These are phyloP conservation scores for Candida sithepensis DNA, from an alignment of 805 yeast species.

Conservation along the genomic window DNA sequence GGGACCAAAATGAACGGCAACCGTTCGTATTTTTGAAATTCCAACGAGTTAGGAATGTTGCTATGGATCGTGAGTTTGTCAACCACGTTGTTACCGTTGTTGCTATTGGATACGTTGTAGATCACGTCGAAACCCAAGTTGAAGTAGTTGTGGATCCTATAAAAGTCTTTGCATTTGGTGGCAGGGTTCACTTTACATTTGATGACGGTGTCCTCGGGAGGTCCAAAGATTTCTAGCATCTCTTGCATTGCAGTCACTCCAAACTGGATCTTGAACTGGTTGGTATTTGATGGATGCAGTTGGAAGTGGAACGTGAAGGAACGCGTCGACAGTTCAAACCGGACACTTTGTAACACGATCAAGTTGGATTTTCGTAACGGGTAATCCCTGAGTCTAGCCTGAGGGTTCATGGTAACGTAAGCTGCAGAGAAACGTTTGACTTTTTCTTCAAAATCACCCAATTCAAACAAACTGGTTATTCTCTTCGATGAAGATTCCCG, in stretches of 20 bases:
- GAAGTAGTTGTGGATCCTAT: slow-evolving; percentile 54
- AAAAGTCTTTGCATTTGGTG: slow-evolving; percentile 9
- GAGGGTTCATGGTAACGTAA: neutral
- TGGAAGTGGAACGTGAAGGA: slow-evolving; percentile 1
- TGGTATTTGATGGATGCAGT: slow-evolving; percentile 21
- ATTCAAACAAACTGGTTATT: neutral
- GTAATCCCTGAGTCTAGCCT: neutral
- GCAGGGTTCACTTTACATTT: slow-evolving; percentile 27
- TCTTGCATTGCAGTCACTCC: slow-evolving; percentile 49
- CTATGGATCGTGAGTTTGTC: slow-evolving; percentile 48
- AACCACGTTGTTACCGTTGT: slow-evolving; percentile 32
- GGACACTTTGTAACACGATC: neutral
- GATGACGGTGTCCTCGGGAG: slow-evolving; percentile 50
- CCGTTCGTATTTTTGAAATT: slow-evolving; percentile 52
- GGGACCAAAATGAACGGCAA: slow-evolving; percentile 32
- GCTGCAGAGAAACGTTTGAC: neutral
- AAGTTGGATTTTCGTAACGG: neutral
- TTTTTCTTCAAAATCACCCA: neutral
- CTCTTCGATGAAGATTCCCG: slow-evolving; percentile 24
- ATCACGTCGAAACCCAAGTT: slow-evolving; percentile 51
- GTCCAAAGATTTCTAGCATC: slow-evolving; percentile 44
- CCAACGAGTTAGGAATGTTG: slow-evolving; percentile 49
- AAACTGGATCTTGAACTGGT: slow-evolving; percentile 25
- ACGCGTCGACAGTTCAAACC: neutral
- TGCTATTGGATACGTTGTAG: slow-evolving; percentile 35